These are phyloP conservation scores for Phoma sp. DNA, from an alignment of 2,329 filamentous ascomycete genomes.

Conservation along the genomic window DNA sequence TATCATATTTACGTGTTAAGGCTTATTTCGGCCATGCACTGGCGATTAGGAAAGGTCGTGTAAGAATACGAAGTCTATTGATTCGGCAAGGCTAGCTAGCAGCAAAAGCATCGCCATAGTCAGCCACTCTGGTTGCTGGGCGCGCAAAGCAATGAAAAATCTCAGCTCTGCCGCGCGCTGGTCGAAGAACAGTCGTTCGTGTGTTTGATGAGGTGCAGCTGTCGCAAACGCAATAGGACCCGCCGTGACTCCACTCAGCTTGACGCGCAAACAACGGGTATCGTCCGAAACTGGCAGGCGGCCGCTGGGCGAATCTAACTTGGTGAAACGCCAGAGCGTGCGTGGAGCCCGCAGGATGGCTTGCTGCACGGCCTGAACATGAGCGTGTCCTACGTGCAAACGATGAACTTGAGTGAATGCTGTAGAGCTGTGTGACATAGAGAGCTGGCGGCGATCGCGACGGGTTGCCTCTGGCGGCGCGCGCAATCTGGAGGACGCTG, in stretches of 20 bases:
- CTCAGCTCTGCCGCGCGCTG: conserved; percentile 16
- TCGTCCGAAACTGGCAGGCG: conserved; percentile 24
- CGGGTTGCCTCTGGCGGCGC: not conserved
- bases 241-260: conserved; percentile 20
- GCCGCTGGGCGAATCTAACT: conserved; percentile 22
- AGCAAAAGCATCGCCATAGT: not conserved
- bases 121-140: conserved; percentile 1
- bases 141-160: conserved; percentile 9
- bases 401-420: too few relatives aligned
- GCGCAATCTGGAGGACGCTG: conserved; percentile 8
- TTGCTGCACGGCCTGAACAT: not conserved
- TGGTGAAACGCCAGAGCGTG: conserved; percentile 23
- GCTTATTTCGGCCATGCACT: conserved; percentile 6
- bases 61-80: conserved; percentile 25
- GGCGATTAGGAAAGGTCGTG: conserved; percentile 20
- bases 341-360: conserved; percentile 2
- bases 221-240: conserved; percentile 24
- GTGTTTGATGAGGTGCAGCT: conserved; percentile 30
- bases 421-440: not conserved
- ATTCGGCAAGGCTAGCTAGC: conserved; percentile 6
- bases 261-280: conserved; percentile 23
- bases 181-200: conserved; percentile 36
- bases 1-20: not conserved
- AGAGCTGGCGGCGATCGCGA: not conserved
- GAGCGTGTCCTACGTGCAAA: too few relatives aligned